Evolutionary conservation across 139 green algal genomes (phyloP).

Genomic region (Haematococcus sp.): DNA sequence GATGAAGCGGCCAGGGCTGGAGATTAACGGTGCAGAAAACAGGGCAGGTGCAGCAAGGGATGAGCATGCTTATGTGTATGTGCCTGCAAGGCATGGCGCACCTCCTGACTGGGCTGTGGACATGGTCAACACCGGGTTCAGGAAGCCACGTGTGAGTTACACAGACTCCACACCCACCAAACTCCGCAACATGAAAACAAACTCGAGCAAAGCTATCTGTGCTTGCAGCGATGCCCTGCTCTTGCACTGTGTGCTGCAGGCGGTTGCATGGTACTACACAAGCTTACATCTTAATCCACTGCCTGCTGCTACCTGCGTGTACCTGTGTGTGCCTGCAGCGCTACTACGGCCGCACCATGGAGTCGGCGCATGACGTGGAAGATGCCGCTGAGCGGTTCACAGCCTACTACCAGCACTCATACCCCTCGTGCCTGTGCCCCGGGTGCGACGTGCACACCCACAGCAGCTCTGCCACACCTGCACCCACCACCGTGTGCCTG

Average conservation of each 20-base stretch:
- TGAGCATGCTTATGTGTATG: conserved; percentile 42
- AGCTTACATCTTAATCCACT: too few relatives aligned
- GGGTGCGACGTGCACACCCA: too few relatives aligned
- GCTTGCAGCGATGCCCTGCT: too few relatives aligned
- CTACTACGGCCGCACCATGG: conserved; percentile 47
- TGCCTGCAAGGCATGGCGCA: conserved; percentile 35
- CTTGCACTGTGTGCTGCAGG: too few relatives aligned
- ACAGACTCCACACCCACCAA: not conserved
- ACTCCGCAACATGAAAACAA: too few relatives aligned
- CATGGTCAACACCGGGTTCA: conserved; percentile 59
- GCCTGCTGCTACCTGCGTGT: not conserved
- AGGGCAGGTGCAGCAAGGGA: not conserved
- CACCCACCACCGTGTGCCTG: too few relatives aligned
- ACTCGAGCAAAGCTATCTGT: too few relatives aligned
- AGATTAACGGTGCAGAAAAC: too few relatives aligned
- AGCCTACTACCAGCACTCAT: conserved; percentile 6
- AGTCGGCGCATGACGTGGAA: conserved; percentile 28
- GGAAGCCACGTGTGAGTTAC: conserved; percentile 37
- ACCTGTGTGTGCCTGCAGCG: conserved; percentile 3
- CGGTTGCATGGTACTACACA: too few relatives aligned
- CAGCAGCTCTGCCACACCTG: too few relatives aligned
- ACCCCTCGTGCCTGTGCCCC: too few relatives aligned
- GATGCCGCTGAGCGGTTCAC: conserved; percentile 33
- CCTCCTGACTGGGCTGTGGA: conserved; percentile 60
- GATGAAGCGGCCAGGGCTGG: too few relatives aligned